Base-by-base conservation (phyloP, 1,284 basidiomycete species). In the Ceratobasidium sp. region DNA sequence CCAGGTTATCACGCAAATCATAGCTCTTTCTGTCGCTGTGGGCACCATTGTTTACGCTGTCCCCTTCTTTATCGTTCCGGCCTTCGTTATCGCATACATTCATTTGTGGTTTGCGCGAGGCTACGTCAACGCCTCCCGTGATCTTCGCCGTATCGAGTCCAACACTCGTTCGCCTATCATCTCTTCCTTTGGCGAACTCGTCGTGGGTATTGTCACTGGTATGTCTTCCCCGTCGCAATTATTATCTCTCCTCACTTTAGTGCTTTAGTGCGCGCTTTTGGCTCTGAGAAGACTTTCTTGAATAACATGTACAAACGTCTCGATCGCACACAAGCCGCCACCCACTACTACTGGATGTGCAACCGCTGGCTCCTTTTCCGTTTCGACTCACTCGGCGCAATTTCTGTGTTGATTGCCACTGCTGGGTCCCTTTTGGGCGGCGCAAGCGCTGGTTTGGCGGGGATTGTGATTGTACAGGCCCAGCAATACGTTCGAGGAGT, bases 341-440 rank as follows among this genome's bases (percentile, higher is more conserved):
- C 54, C 8, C 70, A 78, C 33, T 78, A 74, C 41, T 73, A 60
- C 33, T 77, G 76, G 77, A 78, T 78, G 77, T 71, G 77, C 35
- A 78, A 78, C 33, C 67, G 77, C 7, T 78, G 77, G 77, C 67
- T 64, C 20, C 46, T 77, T 18, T 50, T 68, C 33, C 52, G 64
- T 5, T 74, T 95, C 82, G 94, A 96, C 83, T 81, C 87, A 0
- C 89, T 96, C 7, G 93, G 94, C 46, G 92, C 88, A 1, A 64
- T 87, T 1, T 87, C 85, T 4, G 91, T 96, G 62, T 84, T 93
- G 18, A 85, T 91, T 27, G 94, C 93, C 0, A 93, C 91, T 33
- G 20, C 35, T 23, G 67, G 67, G n/a, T 57, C 67, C 12, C 18
- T 69, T 16, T 18, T 44, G 46, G 52, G 52, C 30, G 69, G 69